Base-by-base conservation (phyloP, 164 flowering plant species). In the Paratinospora sagittata region DNA sequence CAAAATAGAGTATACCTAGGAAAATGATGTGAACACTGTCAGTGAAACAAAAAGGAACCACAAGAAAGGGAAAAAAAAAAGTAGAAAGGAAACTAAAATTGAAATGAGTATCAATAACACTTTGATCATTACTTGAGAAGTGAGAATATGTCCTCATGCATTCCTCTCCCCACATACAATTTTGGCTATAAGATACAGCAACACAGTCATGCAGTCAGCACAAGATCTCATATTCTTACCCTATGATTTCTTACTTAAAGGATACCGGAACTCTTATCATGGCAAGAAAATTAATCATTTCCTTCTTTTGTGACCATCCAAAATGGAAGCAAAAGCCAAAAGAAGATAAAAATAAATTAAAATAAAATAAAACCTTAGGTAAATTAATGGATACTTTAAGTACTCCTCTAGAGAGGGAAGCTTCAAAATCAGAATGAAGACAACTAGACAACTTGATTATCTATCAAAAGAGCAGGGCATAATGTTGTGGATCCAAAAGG, bases 161-260 rank as follows among this genome's bases (percentile, higher is more conserved):
- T 88, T 80, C 99, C 98, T 78, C 99, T 83, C 77, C 97, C 99
- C 30, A 96, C 86, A 79, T 83, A 96, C 30, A 90, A 78, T 78
- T 93, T 93, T 74, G 99, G 98, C 99, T 96, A n/a, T n/a, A 77
- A 33, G 39, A 70, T 37, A 63, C 27, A 34, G 2, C 37, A 68
- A 10, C n/a, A 69, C 10, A 43, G 67, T 9, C 58, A 67, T 74
- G 74, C 64, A 58, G 49, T 39, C 41, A 66, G 27, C 4, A 12
- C 63, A 64, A 47, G 6, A 9, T 71, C 23, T 45, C 8, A 49
- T 12, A 63, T 37, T 60, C 23, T 52, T 52, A 52, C 21, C 60
- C 60, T 16, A 52, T 19, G 63, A 17, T 55, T 55, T 55, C 33
- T 3, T 39, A 16, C 47, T 17, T 27, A 19, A 4, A 9, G 4